phyloP scores from a whole-genome alignment of 306 rosid genomes.

The Cucurbita moschata region DNA sequence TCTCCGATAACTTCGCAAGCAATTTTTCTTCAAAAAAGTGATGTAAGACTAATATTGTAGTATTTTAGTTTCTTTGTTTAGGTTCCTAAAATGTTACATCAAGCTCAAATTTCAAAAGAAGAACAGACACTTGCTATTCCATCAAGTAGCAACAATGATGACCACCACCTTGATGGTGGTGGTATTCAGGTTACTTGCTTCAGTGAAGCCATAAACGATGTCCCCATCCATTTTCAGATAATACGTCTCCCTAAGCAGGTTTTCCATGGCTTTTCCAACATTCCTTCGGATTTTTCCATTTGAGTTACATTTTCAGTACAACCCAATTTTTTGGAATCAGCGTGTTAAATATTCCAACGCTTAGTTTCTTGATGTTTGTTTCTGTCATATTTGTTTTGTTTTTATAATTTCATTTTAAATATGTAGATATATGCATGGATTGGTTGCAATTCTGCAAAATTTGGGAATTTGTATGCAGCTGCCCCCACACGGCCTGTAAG shows the following conservation, averaged over 20 bases:
- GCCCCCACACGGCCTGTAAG: slow-evolving; percentile 70
- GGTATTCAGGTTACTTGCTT: slow-evolving; percentile 43
- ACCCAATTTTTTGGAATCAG: neutral
- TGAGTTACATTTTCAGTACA: no score
- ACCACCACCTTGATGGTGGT: neutral
- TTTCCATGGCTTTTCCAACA: neutral
- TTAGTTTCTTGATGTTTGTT: neutral
- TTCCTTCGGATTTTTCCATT: neutral
- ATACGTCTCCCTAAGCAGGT: slow-evolving; percentile 70
- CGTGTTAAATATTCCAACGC: neutral
- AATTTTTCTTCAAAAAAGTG: neutral
- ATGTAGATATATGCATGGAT: slow-evolving; percentile 71
- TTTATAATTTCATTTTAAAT: neutral
- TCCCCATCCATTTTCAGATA: slow-evolving; percentile 59
- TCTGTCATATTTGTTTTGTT: neutral
- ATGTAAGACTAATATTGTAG: neutral
- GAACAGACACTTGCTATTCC: slow-evolving; percentile 2
- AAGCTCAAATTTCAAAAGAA: slow-evolving; percentile 10
- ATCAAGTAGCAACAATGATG: neutral
- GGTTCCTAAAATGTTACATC: neutral
- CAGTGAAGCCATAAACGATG: slow-evolving; percentile 52
- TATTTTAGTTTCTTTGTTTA: neutral
- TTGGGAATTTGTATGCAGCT: slow-evolving; percentile 75
- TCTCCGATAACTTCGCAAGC: neutral
- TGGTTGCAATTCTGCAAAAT: slow-evolving; percentile 64